A percentile compares a stretch with the other conserved stretches of the same genome.
phyloP scores from a whole-genome alignment of 352 stramenopile species.

The Phytophthora pisi region DNA sequence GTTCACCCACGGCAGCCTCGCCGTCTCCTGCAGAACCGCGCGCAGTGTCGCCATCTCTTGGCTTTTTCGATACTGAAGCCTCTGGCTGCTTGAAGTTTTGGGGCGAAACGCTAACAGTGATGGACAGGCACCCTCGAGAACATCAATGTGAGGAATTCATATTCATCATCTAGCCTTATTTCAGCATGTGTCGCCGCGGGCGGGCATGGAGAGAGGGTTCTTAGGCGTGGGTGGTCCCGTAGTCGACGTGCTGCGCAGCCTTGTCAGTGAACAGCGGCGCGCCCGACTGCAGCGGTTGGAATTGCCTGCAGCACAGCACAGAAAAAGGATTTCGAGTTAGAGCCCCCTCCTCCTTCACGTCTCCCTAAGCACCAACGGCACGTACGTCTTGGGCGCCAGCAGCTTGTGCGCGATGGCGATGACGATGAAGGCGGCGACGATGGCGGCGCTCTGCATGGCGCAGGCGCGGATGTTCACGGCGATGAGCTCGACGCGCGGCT shows the following conservation, averaged over 20 bases:
- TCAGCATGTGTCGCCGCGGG: neutral
- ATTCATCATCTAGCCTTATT: neutral
- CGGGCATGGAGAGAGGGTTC: neutral
- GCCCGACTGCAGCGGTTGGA: constrained; percentile 29
- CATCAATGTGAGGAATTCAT: neutral
- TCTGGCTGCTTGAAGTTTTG: constrained; percentile 28
- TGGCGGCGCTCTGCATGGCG: constrained; percentile 58
- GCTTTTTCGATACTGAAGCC: constrained; percentile 28
- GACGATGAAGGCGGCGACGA: constrained; percentile 66
- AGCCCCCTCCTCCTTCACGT: neutral
- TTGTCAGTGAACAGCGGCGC: constrained; percentile 53
- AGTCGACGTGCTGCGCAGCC: constrained; percentile 39
- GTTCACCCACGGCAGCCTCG: constrained; percentile 54
- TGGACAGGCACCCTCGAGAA: neutral
- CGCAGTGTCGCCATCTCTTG: constrained; percentile 18
- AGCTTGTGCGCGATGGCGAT: constrained; percentile 50
- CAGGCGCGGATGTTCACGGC: constrained; percentile 69
- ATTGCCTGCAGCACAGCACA: constrained; percentile 18
- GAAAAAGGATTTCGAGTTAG: constrained; percentile 8
- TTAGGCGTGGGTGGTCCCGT: constrained; percentile 44
- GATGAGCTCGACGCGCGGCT: constrained; percentile 46
- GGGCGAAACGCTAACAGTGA: neutral
- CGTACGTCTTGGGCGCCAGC: constrained; percentile 42
- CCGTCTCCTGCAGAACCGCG: constrained; percentile 16
- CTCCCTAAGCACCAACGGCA: constrained; percentile 1